phyloP scores from a whole-genome alignment of 306 rosid genomes.

The Luffa aegyptiaca region DNA sequence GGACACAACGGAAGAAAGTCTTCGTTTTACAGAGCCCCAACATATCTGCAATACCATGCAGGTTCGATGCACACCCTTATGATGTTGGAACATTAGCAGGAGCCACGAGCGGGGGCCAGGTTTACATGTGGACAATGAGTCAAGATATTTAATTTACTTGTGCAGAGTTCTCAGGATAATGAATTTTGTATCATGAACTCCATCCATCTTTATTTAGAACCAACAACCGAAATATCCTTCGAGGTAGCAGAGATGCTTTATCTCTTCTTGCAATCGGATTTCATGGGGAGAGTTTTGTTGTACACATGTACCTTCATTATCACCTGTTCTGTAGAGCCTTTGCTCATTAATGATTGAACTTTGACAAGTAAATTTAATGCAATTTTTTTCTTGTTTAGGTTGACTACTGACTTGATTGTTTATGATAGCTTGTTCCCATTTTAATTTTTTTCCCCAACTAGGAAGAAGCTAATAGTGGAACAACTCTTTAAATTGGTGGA shows the following conservation, averaged over 20 bases:
- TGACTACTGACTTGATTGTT: background rate
- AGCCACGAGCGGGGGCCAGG: constrained; percentile 44
- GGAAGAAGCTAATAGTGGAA: background rate
- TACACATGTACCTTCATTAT: background rate
- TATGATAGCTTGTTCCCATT: background rate
- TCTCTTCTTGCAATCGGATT: background rate
- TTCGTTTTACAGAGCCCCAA: constrained; percentile 49
- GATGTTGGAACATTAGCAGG: constrained; percentile 39
- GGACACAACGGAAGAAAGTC: constrained; percentile 24
- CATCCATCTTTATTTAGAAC: background rate
- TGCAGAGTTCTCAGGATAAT: background rate
- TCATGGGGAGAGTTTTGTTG: background rate
- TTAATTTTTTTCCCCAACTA: background rate
- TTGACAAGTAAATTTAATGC: background rate
- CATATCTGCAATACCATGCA: constrained; percentile 74
- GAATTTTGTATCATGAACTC: background rate
- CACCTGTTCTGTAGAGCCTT: background rate
- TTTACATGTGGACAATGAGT: constrained; percentile 29
- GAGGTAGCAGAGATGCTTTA: background rate
- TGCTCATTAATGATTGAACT: background rate
- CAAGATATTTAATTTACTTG: constrained; percentile 1
- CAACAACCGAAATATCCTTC: background rate
- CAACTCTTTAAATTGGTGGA: background rate
- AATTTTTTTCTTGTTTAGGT: background rate
- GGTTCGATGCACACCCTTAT: constrained; percentile 51